phyloP scores from a whole-genome alignment of 129 eudicot genomes.

The Centaurea solstitialis region DNA sequence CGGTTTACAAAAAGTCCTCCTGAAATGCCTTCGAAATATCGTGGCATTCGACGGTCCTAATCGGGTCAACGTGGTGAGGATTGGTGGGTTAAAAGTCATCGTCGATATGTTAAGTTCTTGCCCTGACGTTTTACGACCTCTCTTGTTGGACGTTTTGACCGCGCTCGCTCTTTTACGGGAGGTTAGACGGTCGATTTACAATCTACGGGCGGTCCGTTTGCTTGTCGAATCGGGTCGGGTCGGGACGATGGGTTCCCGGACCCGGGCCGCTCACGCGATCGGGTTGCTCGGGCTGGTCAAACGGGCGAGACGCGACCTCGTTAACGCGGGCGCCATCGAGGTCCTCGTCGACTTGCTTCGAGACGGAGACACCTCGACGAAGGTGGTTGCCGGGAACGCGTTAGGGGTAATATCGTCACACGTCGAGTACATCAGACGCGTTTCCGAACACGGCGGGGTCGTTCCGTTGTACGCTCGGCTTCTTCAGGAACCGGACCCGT shows the following conservation, averaged over 20 bases:
- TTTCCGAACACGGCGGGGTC: constrained; percentile 65
- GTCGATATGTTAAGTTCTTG: constrained; percentile 42
- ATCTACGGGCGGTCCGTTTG: constrained; percentile 39
- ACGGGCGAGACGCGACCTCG: constrained; percentile 46
- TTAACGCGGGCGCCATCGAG: constrained; percentile 45
- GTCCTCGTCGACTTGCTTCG: constrained; percentile 50
- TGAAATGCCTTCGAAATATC: constrained; percentile 58
- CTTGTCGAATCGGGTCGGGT: constrained; percentile 49
- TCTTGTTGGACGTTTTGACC: constrained; percentile 57
- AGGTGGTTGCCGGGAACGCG: constrained; percentile 60
- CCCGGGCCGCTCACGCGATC: constrained; percentile 66
- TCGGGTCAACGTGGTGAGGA: constrained; percentile 35
- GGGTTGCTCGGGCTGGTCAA: constrained; percentile 59
- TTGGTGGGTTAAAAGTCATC: constrained; percentile 51
- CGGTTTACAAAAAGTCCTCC: constrained; percentile 35
- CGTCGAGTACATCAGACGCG: constrained; percentile 54
- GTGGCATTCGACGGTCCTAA: constrained; percentile 44
- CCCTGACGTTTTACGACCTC: constrained; percentile 25
- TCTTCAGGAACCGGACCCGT: constrained; percentile 41
- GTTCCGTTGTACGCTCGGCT: constrained; percentile 59
- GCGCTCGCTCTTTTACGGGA: constrained; percentile 57
- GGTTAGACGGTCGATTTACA: constrained; percentile 46
- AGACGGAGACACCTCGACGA: constrained; percentile 39
- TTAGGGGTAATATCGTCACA: constrained; percentile 68
- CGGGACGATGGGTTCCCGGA: constrained; percentile 59